Evolutionary conservation across 202 grass and related monocot species (phyloP), one percentile per base, ranked within the genome.

Genomic region (Eragrostis tef): DNA sequence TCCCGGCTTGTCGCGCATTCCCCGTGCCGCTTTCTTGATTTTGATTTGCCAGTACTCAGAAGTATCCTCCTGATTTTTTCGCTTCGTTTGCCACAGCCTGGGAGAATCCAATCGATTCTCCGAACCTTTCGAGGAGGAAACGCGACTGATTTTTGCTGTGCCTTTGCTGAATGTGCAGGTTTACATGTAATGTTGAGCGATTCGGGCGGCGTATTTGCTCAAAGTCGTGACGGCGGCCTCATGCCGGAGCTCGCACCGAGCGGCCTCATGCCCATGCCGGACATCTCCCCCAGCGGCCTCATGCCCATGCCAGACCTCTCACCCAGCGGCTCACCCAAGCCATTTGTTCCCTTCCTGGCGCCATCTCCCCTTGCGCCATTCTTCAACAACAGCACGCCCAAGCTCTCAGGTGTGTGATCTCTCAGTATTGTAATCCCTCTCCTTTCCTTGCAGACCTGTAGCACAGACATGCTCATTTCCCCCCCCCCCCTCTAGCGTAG

Each of bases 321-420:
- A n/a, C 95, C 95, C 17, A 87, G 43, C 49, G 88, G 83, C 61
- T 85, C 96, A 11, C 96, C 96, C 26, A 84, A 75, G 73, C 96
- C 96, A 61, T 71, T 95, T 16, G 78, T 93, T 70, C 92, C 96
- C 84, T 76, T 87, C 36, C 86, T 88, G 19, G 86, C 96, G 1
- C 92, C 96, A 34, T 83, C 96, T 13, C 96, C 92, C 8, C 89
- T 93, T 42, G 85, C 88, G 63, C 92, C 96, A 21, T 94, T 98
- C 84, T 90, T 95, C 71, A 93, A 91, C 90, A 95, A 87, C 70
- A 91, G 88, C 67, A 91, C 85, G 47, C 95, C 95, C 1, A 98
- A 94, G 64, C 73, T 95, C 36, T 98, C 95, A 93, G 95, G 95
- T 94, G 26, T n/a, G n/a, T 47, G 48, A 63, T 34, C 46, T 75